A percentile compares a stretch with the other conserved stretches of the same genome.
Conservation (phyloP, 2,329 filamentous ascomycete genomes). For the Aspergillus glaucus region DNA sequence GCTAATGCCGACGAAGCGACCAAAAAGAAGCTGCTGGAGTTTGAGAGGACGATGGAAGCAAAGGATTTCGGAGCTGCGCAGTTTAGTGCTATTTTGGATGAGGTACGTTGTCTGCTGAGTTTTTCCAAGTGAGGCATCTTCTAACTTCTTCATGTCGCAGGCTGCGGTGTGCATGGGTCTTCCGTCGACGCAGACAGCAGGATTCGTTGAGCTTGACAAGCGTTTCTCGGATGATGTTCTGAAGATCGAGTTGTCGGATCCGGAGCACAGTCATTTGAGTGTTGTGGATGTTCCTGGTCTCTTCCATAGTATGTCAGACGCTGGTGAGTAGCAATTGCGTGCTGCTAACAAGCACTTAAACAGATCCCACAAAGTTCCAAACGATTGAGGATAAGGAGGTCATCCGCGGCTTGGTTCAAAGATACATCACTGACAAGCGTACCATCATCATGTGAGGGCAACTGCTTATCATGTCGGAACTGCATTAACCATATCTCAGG, state of each 20-base stretch:
- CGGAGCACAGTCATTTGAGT: conserved; percentile 33
- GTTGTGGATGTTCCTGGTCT: conserved; percentile 43
- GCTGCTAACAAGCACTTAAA: neutral
- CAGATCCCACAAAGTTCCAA: conserved; percentile 45
- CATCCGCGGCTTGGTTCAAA: conserved; percentile 42
- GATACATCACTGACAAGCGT: conserved; percentile 49
- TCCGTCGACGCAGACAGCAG: conserved; percentile 9
- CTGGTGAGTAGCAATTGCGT: conserved; percentile 1
- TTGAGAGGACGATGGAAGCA: conserved; percentile 4
- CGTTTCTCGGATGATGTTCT: conserved; percentile 39
- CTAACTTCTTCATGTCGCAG: conserved; percentile 6
- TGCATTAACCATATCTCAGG: neutral
- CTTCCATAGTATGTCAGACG: conserved; percentile 22
- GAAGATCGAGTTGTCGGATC: conserved; percentile 37
- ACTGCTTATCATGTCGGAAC: conserved; percentile 1
- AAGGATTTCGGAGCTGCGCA: conserved; percentile 13
- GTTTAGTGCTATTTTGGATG: conserved; percentile 17
- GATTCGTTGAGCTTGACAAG: conserved; percentile 14
- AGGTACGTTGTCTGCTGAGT: conserved; percentile 10
- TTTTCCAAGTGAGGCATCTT: neutral
- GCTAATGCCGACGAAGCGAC: conserved; percentile 10
- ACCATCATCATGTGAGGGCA: conserved; percentile 50
- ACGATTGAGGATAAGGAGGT: conserved; percentile 49
- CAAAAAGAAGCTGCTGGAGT: conserved; percentile 11
- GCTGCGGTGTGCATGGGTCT: conserved; percentile 23